These are phyloP conservation scores for Mollisiaceae sp. DNA, from an alignment of 2,329 filamentous ascomycete species.

Conservation along the genomic window DNA sequence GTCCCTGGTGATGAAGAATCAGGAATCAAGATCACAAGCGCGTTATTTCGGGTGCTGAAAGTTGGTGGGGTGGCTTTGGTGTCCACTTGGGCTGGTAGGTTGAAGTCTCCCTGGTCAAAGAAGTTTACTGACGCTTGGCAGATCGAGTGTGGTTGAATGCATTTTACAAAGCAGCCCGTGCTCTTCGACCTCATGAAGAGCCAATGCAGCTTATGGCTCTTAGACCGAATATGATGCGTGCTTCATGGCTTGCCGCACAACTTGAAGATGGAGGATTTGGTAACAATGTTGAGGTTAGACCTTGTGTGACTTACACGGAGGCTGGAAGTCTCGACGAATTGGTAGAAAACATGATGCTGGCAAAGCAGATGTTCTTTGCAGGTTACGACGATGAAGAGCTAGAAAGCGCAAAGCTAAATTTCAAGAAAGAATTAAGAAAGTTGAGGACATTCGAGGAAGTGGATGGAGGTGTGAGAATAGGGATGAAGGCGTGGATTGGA, in stretches of 20 bases:
- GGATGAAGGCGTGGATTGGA: constrained; percentile 27
- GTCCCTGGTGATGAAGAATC: constrained; percentile 55
- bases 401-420: background rate
- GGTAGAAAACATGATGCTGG: constrained; percentile 26
- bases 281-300: constrained; percentile 22
- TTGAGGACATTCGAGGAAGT: constrained; percentile 23
- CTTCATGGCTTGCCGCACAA: constrained; percentile 23
- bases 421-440: constrained; percentile 22
- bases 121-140: constrained; percentile 11
- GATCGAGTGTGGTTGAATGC: constrained; percentile 23
- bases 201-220: constrained; percentile 15
- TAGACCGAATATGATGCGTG: constrained; percentile 11
- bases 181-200: constrained; percentile 17
- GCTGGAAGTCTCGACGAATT: constrained; percentile 22
- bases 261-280: constrained; percentile 26
- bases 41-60: constrained; percentile 20
- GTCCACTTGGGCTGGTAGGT: constrained; percentile 23
- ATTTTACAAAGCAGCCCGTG: constrained; percentile 13
- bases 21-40: constrained; percentile 44
- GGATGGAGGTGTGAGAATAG: constrained; percentile 22
- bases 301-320: constrained; percentile 17
- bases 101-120: background rate
- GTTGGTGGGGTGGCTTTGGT: constrained; percentile 21
- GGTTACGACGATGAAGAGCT: constrained; percentile 21
- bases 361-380: constrained; percentile 23